These are phyloP conservation scores for Scutellaria baicalensis DNA, from an alignment of 257 asterid species.

Conservation along the genomic window DNA sequence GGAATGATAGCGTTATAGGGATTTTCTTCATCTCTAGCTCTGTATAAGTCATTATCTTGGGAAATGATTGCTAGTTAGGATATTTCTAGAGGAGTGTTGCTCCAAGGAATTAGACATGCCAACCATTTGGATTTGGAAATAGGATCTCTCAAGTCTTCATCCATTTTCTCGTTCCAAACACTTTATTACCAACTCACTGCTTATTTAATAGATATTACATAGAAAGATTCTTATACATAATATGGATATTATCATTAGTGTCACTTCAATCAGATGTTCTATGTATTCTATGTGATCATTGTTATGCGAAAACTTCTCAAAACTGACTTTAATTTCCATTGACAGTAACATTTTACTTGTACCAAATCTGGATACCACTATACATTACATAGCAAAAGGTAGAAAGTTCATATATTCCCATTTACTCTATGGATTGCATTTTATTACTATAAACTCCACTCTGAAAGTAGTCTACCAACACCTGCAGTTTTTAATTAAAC, in stretches of 20 bases:
- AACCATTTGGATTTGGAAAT: not conserved
- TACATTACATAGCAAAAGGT: not conserved
- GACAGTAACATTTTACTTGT: not conserved
- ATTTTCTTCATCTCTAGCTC: not conserved
- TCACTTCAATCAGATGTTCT: not conserved
- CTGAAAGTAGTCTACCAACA: not conserved
- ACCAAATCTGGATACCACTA: not conserved
- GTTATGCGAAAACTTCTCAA: not conserved
- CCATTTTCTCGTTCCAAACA: not conserved
- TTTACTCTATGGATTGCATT: not conserved
- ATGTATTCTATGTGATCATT: not conserved
- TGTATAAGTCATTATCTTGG: not conserved
- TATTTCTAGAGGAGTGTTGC: not conserved
- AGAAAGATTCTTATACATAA: not conserved
- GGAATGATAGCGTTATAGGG: not conserved
- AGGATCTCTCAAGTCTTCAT: not conserved
- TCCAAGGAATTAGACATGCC: not conserved
- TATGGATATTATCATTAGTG: not conserved
- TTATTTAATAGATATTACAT: not conserved
- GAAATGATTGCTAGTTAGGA: not conserved
- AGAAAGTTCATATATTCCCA: not conserved
- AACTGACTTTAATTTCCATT: not conserved
- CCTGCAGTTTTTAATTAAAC: not conserved
- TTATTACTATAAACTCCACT: not conserved
- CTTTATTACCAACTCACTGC: not conserved